Conservation (phyloP, 1,284 basidiomycete species). For the Polyporus tsugae region DNA sequence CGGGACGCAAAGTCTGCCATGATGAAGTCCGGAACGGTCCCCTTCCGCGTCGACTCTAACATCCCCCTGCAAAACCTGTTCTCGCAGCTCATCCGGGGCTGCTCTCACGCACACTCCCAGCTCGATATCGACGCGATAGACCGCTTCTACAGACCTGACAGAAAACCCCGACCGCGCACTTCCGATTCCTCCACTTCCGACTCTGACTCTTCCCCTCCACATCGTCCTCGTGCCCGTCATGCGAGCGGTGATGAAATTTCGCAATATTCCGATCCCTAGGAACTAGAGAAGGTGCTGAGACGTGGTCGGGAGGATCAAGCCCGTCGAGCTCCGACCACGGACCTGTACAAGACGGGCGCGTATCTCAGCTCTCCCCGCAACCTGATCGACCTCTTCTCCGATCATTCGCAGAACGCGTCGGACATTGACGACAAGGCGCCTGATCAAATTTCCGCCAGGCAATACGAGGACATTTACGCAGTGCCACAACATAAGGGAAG, state of each 20-base stretch:
- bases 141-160: neutral
- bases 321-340: neutral
- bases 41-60: neutral
- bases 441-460: neutral
- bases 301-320: neutral
- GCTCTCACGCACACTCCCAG: neutral
- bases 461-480: neutral
- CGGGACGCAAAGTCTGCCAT: neutral
- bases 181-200: neutral
- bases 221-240: neutral
- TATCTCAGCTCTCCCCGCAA: neutral
- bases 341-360: neutral
- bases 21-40: too few relatives aligned
- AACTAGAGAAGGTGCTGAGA: too few relatives aligned
- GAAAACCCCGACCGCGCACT: neutral
- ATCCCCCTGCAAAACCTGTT: neutral
- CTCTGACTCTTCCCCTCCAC: neutral
- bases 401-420: neutral
- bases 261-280: neutral
- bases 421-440: neutral
- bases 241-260: neutral
- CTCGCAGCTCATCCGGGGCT: neutral
- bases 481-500: neutral
- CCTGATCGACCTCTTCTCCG: neutral
- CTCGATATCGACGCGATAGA: neutral